phyloP scores from a whole-genome alignment of 2,329 filamentous ascomycete species.

The Talaromyces sp. region DNA sequence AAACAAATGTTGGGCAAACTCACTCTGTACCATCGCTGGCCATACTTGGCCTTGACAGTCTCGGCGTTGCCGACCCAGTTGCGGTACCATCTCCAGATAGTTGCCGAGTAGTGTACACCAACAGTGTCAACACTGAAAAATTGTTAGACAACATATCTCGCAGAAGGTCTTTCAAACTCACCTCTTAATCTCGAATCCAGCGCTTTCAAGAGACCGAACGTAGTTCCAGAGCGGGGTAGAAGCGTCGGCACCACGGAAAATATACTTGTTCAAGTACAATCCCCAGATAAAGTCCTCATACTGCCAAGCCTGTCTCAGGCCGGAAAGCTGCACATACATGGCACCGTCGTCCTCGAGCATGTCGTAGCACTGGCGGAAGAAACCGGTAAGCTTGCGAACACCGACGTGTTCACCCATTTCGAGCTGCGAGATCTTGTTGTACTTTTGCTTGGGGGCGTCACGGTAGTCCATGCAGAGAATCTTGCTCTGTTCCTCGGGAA shows the following conservation, averaged over 20 bases:
- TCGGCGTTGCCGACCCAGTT: constrained; percentile 95
- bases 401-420: constrained; percentile 99
- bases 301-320: constrained; percentile 90
- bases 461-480: constrained; percentile 97
- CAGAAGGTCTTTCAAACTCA: neutral
- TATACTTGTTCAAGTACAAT: constrained; percentile 98
- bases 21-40: constrained; percentile 88
- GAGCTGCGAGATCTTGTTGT: constrained; percentile 92
- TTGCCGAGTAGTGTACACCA: constrained; percentile 93
- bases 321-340: constrained; percentile 93
- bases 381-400: constrained; percentile 74
- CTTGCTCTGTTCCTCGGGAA: constrained; percentile 79
- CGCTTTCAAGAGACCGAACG: constrained; percentile 73
- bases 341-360: constrained; percentile 95
- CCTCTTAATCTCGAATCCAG: constrained; percentile 83
- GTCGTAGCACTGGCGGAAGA: constrained; percentile 80
- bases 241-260: constrained; percentile 95
- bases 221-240: constrained; percentile 87
- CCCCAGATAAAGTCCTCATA: constrained; percentile 98
- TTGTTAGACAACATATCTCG: neutral
- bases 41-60: constrained; percentile 91
- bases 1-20: constrained; percentile 32
- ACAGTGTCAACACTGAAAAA: constrained; percentile 65
- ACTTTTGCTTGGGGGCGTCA: constrained; percentile 71
- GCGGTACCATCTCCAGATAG: constrained; percentile 95